These are phyloP conservation scores for Grammothele lineata DNA, from an alignment of 768 basidiomycete genomes.

Conservation along the genomic window DNA sequence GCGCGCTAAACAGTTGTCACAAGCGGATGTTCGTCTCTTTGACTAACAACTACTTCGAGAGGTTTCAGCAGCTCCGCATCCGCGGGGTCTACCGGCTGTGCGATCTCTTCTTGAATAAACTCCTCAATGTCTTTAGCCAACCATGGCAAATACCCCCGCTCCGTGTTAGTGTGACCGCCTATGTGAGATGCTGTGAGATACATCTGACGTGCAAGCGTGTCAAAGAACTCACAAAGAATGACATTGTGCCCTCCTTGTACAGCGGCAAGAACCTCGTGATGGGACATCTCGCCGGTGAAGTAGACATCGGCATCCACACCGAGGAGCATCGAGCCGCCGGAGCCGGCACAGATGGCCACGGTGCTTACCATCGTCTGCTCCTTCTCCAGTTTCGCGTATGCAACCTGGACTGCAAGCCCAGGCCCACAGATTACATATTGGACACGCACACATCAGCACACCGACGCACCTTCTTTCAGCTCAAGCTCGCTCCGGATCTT, in stretches of 20 bases:
- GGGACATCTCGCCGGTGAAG: slow-evolving; percentile 90
- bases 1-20: slow-evolving; percentile 50
- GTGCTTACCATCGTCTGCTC: slow-evolving; percentile 37
- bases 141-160: slow-evolving; percentile 84
- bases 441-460: slow-evolving; percentile 14
- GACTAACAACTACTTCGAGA: slow-evolving; percentile 67
- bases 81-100: slow-evolving; percentile 21
- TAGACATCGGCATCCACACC: slow-evolving; percentile 79
- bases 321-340: slow-evolving; percentile 73
- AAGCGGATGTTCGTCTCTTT: slow-evolving; percentile 72
- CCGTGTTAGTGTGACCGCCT: slow-evolving; percentile 94
- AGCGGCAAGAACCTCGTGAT: slow-evolving; percentile 85
- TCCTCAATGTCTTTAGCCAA: slow-evolving; percentile 59
- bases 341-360: slow-evolving; percentile 90
- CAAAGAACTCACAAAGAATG: slow-evolving; percentile 64
- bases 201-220: slow-evolving; percentile 6
- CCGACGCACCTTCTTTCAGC: slow-evolving; percentile 47
- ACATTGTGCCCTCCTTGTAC: slow-evolving; percentile 74
- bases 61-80: slow-evolving; percentile 21
- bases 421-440: background rate
- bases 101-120: slow-evolving; percentile 44
- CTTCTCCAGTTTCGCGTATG: slow-evolving; percentile 33
- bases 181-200: slow-evolving; percentile 9
- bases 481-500: slow-evolving; percentile 69
- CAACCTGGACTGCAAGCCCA: slow-evolving; percentile 57